A percentile compares a stretch with the other conserved stretches of the same genome.
phyloP scores from a whole-genome alignment of 257 asterid genomes.

The Plantago ovata region DNA sequence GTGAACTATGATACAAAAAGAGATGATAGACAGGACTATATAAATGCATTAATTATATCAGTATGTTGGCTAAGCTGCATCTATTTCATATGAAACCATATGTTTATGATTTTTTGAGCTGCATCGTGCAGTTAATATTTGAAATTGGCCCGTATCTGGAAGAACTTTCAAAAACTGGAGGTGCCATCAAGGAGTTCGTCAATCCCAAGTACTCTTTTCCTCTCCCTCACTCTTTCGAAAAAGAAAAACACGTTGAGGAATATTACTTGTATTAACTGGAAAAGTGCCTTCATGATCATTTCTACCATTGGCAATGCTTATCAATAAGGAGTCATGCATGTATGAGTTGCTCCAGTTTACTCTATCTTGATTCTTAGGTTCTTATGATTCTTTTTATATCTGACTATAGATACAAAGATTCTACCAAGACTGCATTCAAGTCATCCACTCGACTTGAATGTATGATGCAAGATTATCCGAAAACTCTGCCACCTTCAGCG shows the following conservation, averaged over 20 bases:
- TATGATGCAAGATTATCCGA: slow-evolving; percentile 99
- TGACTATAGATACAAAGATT: slow-evolving; percentile 80
- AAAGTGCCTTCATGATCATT: slow-evolving; percentile 9
- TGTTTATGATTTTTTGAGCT: slow-evolving; percentile 14
- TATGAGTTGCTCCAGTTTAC: slow-evolving; percentile 7
- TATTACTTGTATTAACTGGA: too few relatives aligned
- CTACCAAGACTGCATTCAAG: slow-evolving; percentile 81
- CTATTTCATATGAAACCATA: slow-evolving; percentile 3
- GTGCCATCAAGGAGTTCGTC: slow-evolving; percentile 90
- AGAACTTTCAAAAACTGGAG: slow-evolving; percentile 91
- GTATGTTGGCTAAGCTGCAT: too few relatives aligned
- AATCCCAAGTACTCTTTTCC: slow-evolving; percentile 90
- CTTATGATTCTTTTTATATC: slow-evolving; percentile 16
- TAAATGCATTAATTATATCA: too few relatives aligned
- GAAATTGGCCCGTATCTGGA: slow-evolving; percentile 86
- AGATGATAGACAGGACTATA: too few relatives aligned
- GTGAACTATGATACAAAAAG: too few relatives aligned
- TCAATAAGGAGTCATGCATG: slow-evolving; percentile 8
- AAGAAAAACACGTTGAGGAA: too few relatives aligned
- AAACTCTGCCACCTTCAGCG: slow-evolving; percentile 89
- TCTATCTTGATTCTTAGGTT: slow-evolving; percentile 3
- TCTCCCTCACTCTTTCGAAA: too few relatives aligned
- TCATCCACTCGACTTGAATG: slow-evolving; percentile 99
- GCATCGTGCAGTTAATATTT: slow-evolving; percentile 66
- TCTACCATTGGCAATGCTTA: slow-evolving; percentile 1